A percentile compares a stretch with the other conserved stretches of the same genome.
Evolutionary conservation across 176 grass and related monocot genomes (phyloP).

Genomic region (Oryza australiensis): DNA sequence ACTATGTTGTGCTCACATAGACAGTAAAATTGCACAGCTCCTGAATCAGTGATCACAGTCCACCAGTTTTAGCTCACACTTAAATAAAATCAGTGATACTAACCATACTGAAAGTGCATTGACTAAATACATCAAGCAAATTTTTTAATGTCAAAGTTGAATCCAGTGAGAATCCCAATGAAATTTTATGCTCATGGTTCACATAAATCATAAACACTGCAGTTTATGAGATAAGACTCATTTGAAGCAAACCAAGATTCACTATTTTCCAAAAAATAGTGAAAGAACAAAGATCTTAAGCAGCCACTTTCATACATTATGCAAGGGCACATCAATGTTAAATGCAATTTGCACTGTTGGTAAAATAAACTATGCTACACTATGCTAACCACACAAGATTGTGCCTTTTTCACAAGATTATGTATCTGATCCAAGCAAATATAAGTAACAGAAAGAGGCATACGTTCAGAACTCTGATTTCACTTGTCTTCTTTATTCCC

Average conservation of each 20-base stretch:
- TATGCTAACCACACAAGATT: constrained; percentile 1
- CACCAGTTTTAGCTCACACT: neutral
- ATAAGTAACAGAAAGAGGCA: neutral
- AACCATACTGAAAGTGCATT: neutral
- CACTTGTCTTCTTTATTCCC: constrained; percentile 44
- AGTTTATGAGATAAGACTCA: neutral
- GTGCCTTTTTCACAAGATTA: neutral
- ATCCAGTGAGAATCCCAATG: neutral
- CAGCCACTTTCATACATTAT: neutral
- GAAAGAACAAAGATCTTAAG: neutral
- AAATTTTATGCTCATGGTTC: neutral
- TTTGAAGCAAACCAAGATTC: neutral
- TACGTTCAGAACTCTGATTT: constrained; percentile 8
- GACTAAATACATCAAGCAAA: neutral
- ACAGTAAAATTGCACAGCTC: neutral
- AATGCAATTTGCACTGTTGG: neutral
- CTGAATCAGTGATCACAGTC: neutral
- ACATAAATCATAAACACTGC: neutral
- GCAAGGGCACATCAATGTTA: neutral
- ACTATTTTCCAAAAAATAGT: neutral
- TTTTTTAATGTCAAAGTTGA: neutral
- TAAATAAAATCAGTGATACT: neutral
- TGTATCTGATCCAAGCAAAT: constrained; percentile 29
- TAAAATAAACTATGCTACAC: constrained; percentile 5
- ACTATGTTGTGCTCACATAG: neutral